These are phyloP conservation scores for Metarhizium anisopliae DNA, from an alignment of 2,329 filamentous ascomycete species.

Conservation along the genomic window DNA sequence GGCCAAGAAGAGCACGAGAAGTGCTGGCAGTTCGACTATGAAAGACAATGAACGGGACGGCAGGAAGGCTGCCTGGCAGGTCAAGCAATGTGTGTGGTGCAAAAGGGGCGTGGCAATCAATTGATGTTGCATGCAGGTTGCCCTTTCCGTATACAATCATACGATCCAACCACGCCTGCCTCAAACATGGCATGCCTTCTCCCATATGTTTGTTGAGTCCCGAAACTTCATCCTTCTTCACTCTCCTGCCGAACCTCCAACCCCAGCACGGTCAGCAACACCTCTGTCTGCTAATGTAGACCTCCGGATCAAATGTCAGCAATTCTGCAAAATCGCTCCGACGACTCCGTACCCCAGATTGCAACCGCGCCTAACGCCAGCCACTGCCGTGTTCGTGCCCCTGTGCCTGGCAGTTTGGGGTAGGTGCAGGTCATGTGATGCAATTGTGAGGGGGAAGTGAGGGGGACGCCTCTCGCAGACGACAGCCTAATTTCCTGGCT, in stretches of 20 bases:
- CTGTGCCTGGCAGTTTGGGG: constrained; percentile 9
- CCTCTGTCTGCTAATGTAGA: background rate
- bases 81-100: background rate
- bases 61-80: background rate
- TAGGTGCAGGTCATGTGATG: constrained; percentile 21
- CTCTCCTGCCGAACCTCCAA: constrained; percentile 7
- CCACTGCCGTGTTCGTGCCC: constrained; percentile 5
- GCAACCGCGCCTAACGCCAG: background rate
- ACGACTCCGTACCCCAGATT: background rate
- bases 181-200: background rate
- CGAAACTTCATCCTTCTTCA: background rate
- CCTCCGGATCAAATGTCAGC: background rate
- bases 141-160: background rate
- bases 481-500: background rate
- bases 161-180: background rate
- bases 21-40: background rate
- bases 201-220: background rate
- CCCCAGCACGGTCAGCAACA: background rate
- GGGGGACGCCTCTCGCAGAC: constrained; percentile 1
- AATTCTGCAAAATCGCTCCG: background rate
- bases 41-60: background rate
- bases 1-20: background rate
- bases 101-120: background rate
- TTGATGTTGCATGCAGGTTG: background rate
- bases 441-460: constrained; percentile 20